Base-by-base conservation (phyloP, 345 rosid genomes). In the Cardiospermum halicacabum region DNA sequence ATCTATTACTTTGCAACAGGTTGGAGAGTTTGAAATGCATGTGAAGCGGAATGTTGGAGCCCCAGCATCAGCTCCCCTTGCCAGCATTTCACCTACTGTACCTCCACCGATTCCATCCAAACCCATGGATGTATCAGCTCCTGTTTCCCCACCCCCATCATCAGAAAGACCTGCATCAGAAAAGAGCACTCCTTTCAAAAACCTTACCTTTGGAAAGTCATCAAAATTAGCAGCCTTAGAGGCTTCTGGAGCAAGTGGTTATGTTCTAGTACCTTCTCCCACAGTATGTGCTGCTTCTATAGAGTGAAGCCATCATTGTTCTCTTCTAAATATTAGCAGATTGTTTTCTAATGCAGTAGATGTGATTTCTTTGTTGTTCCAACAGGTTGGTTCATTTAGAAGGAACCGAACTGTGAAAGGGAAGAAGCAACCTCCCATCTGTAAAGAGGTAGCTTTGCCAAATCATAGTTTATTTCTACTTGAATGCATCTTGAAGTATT, bases 11-110 rank as follows among this genome's bases (percentile, higher is more conserved):
- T 76, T 68, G 9, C 72, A 53, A 55, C 69, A 93, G 99, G 79
- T 93, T 68, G 99, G 95, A 59, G 94, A 85, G 66, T 86, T 90
- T 40, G 91, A 93, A 82, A 93, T 93, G 97, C 90, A 86, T 77
- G 70, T 93, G 66, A 89, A 83, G 74, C 77, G 96, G 67, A 82
- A 83, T 64, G 62, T 84, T 72, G 98, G 87, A 69, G 75, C 79
- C 62, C 65, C 75, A 37, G 73, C n/a, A n/a, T n/a, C 77, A 58
- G 56, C 69, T 42, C 80, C 94, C 9, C 49, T 75, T 72, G 60
- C 84, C 47, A 78, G 80, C 66, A 79, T 79, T 22, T 86, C 94
- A 28, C 96, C 96, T 62, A 74, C 76, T 26, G 57, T 74, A 59
- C 77, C 96, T n/a, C 96, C 96, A n/a, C 92, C 95, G 3, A 82